phyloP scores from a whole-genome alignment of 352 stramenopile species.

The Phytopythium sindhum region DNA sequence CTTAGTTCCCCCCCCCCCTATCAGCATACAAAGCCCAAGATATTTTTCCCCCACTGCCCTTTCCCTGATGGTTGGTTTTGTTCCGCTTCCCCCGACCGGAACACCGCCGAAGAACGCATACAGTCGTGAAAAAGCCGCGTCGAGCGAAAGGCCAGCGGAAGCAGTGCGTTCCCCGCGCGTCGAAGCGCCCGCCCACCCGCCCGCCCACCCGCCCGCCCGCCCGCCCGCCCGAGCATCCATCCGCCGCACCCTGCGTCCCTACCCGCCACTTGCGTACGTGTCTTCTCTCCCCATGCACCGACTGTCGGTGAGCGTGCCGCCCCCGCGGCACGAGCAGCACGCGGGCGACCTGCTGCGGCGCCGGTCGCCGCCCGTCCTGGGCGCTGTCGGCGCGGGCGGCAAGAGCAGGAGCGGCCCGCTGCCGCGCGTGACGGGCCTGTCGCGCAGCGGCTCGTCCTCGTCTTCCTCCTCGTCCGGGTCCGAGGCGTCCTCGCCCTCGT shows the following conservation, averaged over 20 bases:
- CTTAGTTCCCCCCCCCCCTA: not conserved
- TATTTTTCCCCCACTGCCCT: not conserved
- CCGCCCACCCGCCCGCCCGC: not conserved
- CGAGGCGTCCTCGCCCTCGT: not conserved
- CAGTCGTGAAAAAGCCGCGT: not conserved
- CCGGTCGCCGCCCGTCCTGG: not conserved
- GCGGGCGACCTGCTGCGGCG: not conserved
- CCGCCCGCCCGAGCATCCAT: too few relatives aligned
- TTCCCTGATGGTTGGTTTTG: not conserved
- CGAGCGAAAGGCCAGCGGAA: not conserved
- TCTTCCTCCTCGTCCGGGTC: not conserved
- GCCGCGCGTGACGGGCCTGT: not conserved
- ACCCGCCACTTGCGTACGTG: too few relatives aligned
- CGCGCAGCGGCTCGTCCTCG: not conserved
- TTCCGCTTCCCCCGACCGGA: not conserved
- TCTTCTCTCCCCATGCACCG: not conserved
- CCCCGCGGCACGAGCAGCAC: not conserved
- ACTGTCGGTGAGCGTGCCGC: not conserved
- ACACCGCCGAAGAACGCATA: not conserved
- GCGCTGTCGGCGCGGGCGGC: too few relatives aligned
- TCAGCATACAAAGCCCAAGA: constrained; percentile 2
- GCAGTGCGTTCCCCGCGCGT: too few relatives aligned
- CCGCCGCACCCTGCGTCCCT: too few relatives aligned
- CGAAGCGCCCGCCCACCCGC: not conserved
- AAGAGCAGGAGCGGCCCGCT: not conserved